Percentiles rank a stretch among this genome's conserved stretches.
These are phyloP conservation scores for Claviceps digitariae DNA, from an alignment of 2,329 filamentous ascomycete genomes.

Conservation along the genomic window DNA sequence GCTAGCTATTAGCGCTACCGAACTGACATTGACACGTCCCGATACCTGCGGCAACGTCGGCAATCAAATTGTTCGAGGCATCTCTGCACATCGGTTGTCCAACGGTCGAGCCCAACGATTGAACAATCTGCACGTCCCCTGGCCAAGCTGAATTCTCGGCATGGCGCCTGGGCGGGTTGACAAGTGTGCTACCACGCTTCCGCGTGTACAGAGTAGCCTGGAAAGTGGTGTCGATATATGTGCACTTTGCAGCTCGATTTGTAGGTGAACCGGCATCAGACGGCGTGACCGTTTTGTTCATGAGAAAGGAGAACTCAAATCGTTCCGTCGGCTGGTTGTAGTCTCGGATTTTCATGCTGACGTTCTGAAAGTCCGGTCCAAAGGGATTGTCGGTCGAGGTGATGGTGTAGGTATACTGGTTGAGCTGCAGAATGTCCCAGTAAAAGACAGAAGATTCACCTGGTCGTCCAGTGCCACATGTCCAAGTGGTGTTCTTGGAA, in stretches of 20 bases:
- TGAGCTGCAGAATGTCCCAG: conserved; percentile 42
- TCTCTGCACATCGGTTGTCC: conserved; percentile 42
- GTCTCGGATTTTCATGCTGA: conserved; percentile 35
- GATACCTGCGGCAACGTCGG: conserved; percentile 21
- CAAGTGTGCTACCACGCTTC: conserved; percentile 13
- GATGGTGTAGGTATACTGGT: conserved; percentile 31
- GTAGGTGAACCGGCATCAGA: conserved; percentile 25
- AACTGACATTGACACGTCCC: conserved; percentile 27
- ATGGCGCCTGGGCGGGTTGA: conserved; percentile 7
- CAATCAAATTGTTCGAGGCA: conserved; percentile 20
- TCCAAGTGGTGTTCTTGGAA: conserved; percentile 43
- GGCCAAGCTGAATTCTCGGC: conserved; percentile 32
- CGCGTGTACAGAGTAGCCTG: conserved; percentile 47
- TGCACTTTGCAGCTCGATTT: conserved; percentile 38
- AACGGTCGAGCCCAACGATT: conserved; percentile 26
- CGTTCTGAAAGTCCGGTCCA: conserved; percentile 39
- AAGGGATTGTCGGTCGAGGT: conserved; percentile 42
- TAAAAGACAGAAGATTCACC: conserved; percentile 39
- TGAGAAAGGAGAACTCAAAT: conserved; percentile 41
- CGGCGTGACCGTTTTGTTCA: conserved; percentile 39
- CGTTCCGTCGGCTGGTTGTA: conserved; percentile 35
- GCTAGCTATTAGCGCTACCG: conserved; percentile 14
- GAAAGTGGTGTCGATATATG: conserved; percentile 42
- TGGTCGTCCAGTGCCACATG: conserved; percentile 41
- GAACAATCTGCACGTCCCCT: conserved; percentile 41